phyloP scores from a whole-genome alignment of 805 yeast genomes.

The Blastobotrys parvus region DNA sequence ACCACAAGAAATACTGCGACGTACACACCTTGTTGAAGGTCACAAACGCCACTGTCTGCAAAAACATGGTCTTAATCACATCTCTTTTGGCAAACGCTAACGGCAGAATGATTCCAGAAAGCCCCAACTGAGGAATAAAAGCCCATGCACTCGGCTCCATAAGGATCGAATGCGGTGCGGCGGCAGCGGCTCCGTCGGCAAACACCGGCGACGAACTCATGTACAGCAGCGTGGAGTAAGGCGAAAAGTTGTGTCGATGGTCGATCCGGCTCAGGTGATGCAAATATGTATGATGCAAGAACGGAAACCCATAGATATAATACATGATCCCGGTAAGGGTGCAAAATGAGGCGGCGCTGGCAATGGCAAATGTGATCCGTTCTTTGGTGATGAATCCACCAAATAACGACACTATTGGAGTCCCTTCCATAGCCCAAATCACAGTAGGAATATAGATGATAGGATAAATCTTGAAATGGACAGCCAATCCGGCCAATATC shows the following conservation, averaged over 20 bases:
- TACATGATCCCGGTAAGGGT: slow-evolving; percentile 55
- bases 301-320: slow-evolving; percentile 61
- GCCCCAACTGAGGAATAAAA: slow-evolving; percentile 69
- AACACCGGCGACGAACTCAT: slow-evolving; percentile 28
- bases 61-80: slow-evolving; percentile 48
- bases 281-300: slow-evolving; percentile 65
- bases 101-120: slow-evolving; percentile 57
- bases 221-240: slow-evolving; percentile 65
- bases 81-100: slow-evolving; percentile 35
- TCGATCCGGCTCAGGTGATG: slow-evolving; percentile 80
- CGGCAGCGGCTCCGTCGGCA: slow-evolving; percentile 65
- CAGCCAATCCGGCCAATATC: slow-evolving; percentile 59
- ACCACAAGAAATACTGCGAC: slow-evolving; percentile 96
- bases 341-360: slow-evolving; percentile 38
- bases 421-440: slow-evolving; percentile 35
- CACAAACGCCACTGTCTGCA: slow-evolving; percentile 74
- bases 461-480: slow-evolving; percentile 91
- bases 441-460: slow-evolving; percentile 76
- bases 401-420: slow-evolving; percentile 2
- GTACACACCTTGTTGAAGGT: slow-evolving; percentile 79
- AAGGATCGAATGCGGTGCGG: slow-evolving; percentile 52
- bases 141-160: slow-evolving; percentile 48
- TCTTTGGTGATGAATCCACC: slow-evolving; percentile 31
- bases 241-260: slow-evolving; percentile 90
- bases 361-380: slow-evolving; percentile 35